Evolutionary conservation across 164 flowering plant genomes (phyloP).

Genomic region (Vitis rupestris): DNA sequence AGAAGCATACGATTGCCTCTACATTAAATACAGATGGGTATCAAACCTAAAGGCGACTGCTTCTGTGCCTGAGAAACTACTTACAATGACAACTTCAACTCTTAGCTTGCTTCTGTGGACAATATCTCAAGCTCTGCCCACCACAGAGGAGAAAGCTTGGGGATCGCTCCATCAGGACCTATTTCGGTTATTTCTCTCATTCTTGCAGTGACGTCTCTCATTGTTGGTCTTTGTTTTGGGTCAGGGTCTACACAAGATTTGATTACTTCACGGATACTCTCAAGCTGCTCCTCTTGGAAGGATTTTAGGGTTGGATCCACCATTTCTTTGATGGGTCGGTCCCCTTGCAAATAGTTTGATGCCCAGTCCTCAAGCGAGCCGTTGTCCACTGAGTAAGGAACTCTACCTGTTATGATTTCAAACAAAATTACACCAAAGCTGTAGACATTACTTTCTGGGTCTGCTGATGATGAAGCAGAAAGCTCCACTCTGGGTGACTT

Average conservation of each 20-base stretch:
- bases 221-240: constrained; percentile 50
- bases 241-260: constrained; percentile 42
- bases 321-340: constrained; percentile 30
- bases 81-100: constrained; percentile 3
- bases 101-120: constrained; percentile 44
- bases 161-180: constrained; percentile 59
- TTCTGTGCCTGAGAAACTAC: constrained; percentile 5
- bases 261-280: constrained; percentile 45
- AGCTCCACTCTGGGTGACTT: constrained; percentile 19
- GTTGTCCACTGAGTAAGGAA: constrained; percentile 43
- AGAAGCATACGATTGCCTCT: constrained; percentile 5
- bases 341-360: constrained; percentile 40
- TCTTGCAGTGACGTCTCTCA: constrained; percentile 50
- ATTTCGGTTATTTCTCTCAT: constrained; percentile 57
- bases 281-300: constrained; percentile 48
- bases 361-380: constrained; percentile 56
- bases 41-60: constrained; percentile 9
- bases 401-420: constrained; percentile 66
- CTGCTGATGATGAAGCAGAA: constrained; percentile 14
- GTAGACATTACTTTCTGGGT: constrained; percentile 46
- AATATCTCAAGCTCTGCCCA: constrained; percentile 91
- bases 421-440: constrained; percentile 63
- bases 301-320: constrained; percentile 66
- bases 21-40: constrained; percentile 12
- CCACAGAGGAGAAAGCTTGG: constrained; percentile 81